Evolutionary conservation across 805 yeast genomes (phyloP), one percentile per base, ranked within the genome.

Genomic region (Metschnikowia similis): DNA sequence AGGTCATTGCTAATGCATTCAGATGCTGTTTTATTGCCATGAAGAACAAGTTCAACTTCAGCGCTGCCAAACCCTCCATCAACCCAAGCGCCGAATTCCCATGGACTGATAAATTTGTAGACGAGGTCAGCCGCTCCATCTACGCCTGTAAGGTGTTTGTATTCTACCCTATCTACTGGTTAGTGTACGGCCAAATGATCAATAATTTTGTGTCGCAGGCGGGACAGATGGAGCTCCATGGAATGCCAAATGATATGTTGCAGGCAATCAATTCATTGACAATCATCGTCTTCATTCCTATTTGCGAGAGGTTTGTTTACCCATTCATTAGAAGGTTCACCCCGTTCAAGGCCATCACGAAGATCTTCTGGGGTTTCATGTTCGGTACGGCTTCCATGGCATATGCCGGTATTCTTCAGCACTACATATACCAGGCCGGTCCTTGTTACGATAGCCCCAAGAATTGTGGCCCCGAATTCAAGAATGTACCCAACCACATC

Each of bases 151-250:
- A 53, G 31, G 56, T 55, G 31, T 55, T 55, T 36, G 34, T 55
- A 5, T 55, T 53, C 28, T 55, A 41, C 41, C 58, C 58, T 8
- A 46, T 47, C 16, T 55, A 45, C 48, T 55, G 58, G 58, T 48
- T 55, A 13, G 57, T 53, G n/a, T 55, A 51, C 38, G 56, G 56
- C 8, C 58, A 55, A 40, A 55, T 55, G 57, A 35, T 48, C 32
- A 53, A 49, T 43, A 53, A 48, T 31, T 51, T 53, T 31, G 51
- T 55, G 31, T 48, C 56, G 11, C 58, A 53, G 32, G 58, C 58
- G 8, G 58, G 53, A 17, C 52, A 55, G 30, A 55, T 55, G 58
- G 51, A 55, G 43, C 46, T 50, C 14, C 53, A 53, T 39, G 58
- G 58, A 4, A 35, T 55, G 14, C 58, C 58, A 41, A 55, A 53